A percentile compares a stretch with the other conserved stretches of the same genome.
These are phyloP conservation scores for Boletus smithii DNA, from an alignment of 1,284 basidiomycete genomes.

Conservation along the genomic window DNA sequence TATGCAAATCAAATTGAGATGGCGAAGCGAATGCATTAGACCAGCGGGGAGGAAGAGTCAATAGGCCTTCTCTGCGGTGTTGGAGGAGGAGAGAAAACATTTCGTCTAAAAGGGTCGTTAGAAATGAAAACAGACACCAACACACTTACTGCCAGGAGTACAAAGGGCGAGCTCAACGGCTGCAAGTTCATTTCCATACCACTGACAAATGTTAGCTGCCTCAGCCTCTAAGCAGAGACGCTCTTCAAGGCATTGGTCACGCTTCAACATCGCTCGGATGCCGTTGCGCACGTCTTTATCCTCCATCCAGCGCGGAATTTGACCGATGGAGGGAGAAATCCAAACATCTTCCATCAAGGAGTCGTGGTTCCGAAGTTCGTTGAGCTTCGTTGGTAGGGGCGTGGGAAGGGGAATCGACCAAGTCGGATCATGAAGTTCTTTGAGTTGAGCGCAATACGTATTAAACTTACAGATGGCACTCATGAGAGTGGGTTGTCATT, in stretches of 20 bases:
- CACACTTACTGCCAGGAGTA: neutral
- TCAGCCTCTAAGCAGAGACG: neutral
- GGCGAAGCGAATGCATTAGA: neutral
- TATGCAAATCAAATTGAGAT: neutral
- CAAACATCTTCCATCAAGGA: neutral
- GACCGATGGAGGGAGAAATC: neutral
- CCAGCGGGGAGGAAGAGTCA: neutral
- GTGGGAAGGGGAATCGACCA: too few species aligned
- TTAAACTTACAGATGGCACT: conserved; percentile 11
- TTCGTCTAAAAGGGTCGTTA: neutral
- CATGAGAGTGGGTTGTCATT: conserved; percentile 7
- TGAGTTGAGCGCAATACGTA: neutral
- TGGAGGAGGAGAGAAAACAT: neutral
- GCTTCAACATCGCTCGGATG: neutral
- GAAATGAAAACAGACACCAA: too few species aligned
- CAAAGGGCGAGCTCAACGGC: neutral
- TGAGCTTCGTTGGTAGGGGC: too few species aligned
- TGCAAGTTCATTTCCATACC: neutral
- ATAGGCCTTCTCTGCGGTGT: neutral
- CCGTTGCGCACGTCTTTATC: neutral
- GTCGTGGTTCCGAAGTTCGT: too few species aligned
- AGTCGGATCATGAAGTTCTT: too few species aligned
- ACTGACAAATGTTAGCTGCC: too few species aligned
- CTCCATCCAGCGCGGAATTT: neutral
- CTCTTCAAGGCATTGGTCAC: neutral